These are phyloP conservation scores for Lophium mytilinum DNA, from an alignment of 495 filamentous ascomycete species.

Conservation along the genomic window DNA sequence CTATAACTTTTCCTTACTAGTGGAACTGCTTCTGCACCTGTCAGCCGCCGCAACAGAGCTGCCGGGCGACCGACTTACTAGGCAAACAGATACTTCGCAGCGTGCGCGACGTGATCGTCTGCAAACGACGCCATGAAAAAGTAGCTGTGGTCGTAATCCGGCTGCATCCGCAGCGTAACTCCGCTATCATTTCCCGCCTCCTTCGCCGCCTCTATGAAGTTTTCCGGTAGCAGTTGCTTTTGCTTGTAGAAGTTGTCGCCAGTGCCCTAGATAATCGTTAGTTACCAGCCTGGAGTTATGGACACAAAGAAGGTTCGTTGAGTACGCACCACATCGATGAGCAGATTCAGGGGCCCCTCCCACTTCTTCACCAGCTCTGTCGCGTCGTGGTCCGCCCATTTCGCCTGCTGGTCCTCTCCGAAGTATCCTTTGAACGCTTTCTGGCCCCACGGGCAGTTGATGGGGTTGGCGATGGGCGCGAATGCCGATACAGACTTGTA, in stretches of 20 bases:
- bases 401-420: constrained; percentile 57
- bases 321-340: constrained; percentile 70
- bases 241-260: constrained; percentile 94
- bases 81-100: constrained; percentile 59
- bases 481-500: constrained; percentile 85
- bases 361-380: constrained; percentile 76
- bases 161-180: constrained; percentile 71
- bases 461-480: constrained; percentile 86
- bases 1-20: constrained; percentile 17
- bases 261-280: constrained; percentile 52
- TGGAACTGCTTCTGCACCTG: constrained; percentile 14
- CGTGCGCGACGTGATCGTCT: constrained; percentile 83
- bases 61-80: constrained; percentile 11
- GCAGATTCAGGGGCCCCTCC: constrained; percentile 59
- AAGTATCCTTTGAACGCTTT: constrained; percentile 93
- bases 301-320: not conserved
- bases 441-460: constrained; percentile 81
- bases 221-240: constrained; percentile 86
- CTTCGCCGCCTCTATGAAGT: constrained; percentile 71
- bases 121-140: constrained; percentile 86
- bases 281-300: not conserved
- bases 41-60: constrained; percentile 2
- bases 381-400: constrained; percentile 87
- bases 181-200: constrained; percentile 58
- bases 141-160: constrained; percentile 94